Evolutionary conservation across 2,329 filamentous ascomycete genomes (phyloP).

Genomic region (Xylariaceae sp.): DNA sequence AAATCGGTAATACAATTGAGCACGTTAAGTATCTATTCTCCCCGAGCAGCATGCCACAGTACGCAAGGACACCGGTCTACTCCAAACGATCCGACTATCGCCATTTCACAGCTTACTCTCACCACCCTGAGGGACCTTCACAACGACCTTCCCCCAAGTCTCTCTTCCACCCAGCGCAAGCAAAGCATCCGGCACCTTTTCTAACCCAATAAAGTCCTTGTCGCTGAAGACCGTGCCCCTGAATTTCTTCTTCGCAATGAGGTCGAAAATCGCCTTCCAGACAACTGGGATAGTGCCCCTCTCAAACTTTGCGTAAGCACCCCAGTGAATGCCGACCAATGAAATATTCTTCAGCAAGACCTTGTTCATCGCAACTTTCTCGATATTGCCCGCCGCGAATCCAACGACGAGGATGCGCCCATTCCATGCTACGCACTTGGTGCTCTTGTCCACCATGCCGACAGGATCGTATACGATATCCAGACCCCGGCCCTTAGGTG

Average conservation of each 20-base stretch:
- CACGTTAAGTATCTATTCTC: no score
- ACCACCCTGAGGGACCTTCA: conserved; percentile 72
- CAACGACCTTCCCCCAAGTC: conserved; percentile 95
- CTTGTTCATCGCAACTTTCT: conserved; percentile 90
- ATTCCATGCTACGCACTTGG: conserved; percentile 94
- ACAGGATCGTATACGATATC: conserved; percentile 97
- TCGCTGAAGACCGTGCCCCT: conserved; percentile 80
- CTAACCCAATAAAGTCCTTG: conserved; percentile 77
- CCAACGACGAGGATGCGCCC: conserved; percentile 84
- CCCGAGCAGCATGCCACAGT: no score
- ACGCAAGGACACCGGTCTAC: neutral
- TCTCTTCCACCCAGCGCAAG: conserved; percentile 74
- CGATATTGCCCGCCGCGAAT: conserved; percentile 82
- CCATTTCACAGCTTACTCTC: conserved; percentile 51
- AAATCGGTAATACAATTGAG: no score
- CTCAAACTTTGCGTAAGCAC: conserved; percentile 74
- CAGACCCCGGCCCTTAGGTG: conserved; percentile 68
- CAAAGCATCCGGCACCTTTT: conserved; percentile 73
- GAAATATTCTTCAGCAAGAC: conserved; percentile 92
- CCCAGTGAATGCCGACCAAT: conserved; percentile 89
- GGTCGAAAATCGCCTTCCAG: conserved; percentile 77
- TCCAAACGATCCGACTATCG: neutral
- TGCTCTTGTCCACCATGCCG: conserved; percentile 79
- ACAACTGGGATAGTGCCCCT: conserved; percentile 66
- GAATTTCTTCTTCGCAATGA: conserved; percentile 78